These are phyloP conservation scores for Aspergillus hancockii DNA, from an alignment of 495 filamentous ascomycete species.

Conservation along the genomic window DNA sequence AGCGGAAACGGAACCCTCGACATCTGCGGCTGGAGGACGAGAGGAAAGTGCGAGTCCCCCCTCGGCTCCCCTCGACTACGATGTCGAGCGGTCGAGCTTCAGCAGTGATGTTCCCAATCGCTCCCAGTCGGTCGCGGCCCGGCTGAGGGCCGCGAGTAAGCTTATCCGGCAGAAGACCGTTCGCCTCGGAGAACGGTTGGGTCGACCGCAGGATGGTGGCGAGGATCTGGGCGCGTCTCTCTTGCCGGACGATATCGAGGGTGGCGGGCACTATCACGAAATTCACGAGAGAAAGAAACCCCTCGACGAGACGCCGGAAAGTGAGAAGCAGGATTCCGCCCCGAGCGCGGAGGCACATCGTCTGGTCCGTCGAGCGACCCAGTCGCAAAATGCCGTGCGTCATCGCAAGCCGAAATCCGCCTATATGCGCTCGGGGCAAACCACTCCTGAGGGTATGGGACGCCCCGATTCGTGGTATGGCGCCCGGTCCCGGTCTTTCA, in stretches of 20 bases:
- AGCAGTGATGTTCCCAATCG: constrained; percentile 15
- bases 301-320: constrained; percentile 16
- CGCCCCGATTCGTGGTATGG: constrained; percentile 35
- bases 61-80: not conserved
- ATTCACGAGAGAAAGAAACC: constrained; percentile 26
- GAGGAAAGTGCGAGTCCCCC: not conserved
- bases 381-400: constrained; percentile 25
- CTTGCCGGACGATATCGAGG: constrained; percentile 38
- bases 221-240: constrained; percentile 36
- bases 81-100: constrained; percentile 22
- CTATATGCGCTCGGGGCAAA: constrained; percentile 41
- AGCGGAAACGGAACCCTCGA: not conserved
- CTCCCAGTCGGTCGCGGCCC: constrained; percentile 25
- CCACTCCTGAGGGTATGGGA: constrained; percentile 37
- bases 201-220: constrained; percentile 41
- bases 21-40: not conserved
- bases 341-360: constrained; percentile 45
- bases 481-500: constrained; percentile 19
- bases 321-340: constrained; percentile 26
- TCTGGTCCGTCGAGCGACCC: constrained; percentile 43
- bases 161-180: constrained; percentile 39
- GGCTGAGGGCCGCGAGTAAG: constrained; percentile 36
- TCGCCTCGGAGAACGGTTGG: constrained; percentile 37
- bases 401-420: constrained; percentile 36
- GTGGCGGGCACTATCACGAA: constrained; percentile 25